A percentile compares a stretch with the other conserved stretches of the same genome.
Conservation (phyloP, 2,329 filamentous ascomycete genomes). For the Stromatinia cepivora region DNA sequence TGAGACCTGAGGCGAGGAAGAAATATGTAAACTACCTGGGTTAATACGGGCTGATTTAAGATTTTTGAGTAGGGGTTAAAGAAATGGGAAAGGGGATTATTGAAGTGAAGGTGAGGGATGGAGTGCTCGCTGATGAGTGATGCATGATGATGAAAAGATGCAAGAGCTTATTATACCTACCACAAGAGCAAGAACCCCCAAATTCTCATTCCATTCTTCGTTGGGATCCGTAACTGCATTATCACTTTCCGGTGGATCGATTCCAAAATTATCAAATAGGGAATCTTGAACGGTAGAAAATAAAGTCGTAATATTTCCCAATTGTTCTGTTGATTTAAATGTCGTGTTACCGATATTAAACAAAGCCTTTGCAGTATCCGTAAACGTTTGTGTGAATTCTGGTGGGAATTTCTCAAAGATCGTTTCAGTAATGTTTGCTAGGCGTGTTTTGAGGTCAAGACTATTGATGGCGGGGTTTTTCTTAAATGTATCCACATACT, state of each 20-base stretch:
- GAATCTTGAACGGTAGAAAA: slow-evolving; percentile 30
- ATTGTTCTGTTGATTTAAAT: slow-evolving; percentile 8
- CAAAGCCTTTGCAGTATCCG: neutral
- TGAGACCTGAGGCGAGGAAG: slow-evolving; percentile 31
- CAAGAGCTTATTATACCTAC: slow-evolving; percentile 18
- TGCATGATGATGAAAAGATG: neutral
- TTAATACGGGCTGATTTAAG: neutral
- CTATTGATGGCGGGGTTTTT: slow-evolving; percentile 3
- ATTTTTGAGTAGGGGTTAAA: neutral
- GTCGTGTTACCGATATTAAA: neutral
- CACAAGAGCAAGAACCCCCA: slow-evolving; percentile 27
- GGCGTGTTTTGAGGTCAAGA: neutral
- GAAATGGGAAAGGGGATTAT: neutral
- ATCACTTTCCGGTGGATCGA: slow-evolving; percentile 8
- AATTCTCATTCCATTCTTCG: slow-evolving; percentile 29
- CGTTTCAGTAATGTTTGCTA: slow-evolving; percentile 22
- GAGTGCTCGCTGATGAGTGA: too few relatives aligned
- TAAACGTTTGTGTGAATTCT: slow-evolving; percentile 19
- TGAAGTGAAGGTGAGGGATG: neutral
- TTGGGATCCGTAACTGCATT: slow-evolving; percentile 23
- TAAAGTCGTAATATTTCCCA: neutral
- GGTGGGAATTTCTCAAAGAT: slow-evolving; percentile 27
- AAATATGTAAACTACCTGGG: slow-evolving; percentile 32
- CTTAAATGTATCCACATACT: slow-evolving; percentile 15
- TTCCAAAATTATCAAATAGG: slow-evolving; percentile 30